Base-by-base conservation (phyloP, 495 filamentous ascomycete species). In the Pseudomonodictys pantanalensis region DNA sequence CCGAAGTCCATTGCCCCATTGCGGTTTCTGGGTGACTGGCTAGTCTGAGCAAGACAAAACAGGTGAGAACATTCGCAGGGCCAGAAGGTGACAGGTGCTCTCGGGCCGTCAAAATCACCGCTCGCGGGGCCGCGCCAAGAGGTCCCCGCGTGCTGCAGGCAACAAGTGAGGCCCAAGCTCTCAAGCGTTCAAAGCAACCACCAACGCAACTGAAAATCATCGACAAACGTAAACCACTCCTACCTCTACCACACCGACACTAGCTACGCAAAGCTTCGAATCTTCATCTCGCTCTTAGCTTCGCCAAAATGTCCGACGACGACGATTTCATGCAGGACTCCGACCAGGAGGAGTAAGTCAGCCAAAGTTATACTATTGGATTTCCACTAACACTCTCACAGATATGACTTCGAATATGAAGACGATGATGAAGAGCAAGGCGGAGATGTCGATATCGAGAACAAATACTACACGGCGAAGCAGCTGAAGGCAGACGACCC, bases 381-480 rank as follows among this genome's bases (percentile, higher is more conserved):
- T 28, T 24, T 38, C 25, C 20, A 41, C 18, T 18, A 11, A 25
- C 42, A 20, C 5, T 30, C 45, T 41, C 47, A 51, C 25, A 24
- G 88, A 46, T 97, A 96, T 72, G 93, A 97, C 74, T 97, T 97
- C 69, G 93, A 98, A 61, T 97, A 97, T 73, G 89, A 85, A 69
- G 90, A 92, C 64, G 86, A 89, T 58, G 92, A 95, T 60, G 93
- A 92, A 17, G 90, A 96, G 42, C 87, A 96, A 43, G 82, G 79
- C 33, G 89, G 87, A 20, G 89, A 96, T 72, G 87, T 97, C 64
- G 92, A 92, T 56, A 92, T 97, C 69, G 95, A 97, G 72, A 98
- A 98, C 78, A 96, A 96, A 76, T 98, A 98, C 77, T 98, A 97
- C 80, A 97, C 96, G 76, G 93, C 93, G 24, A 98, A 98, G 77